Evolutionary conservation across 768 basidiomycete genomes (phyloP).

Genomic region (Leucosporidium creatinivorum): DNA sequence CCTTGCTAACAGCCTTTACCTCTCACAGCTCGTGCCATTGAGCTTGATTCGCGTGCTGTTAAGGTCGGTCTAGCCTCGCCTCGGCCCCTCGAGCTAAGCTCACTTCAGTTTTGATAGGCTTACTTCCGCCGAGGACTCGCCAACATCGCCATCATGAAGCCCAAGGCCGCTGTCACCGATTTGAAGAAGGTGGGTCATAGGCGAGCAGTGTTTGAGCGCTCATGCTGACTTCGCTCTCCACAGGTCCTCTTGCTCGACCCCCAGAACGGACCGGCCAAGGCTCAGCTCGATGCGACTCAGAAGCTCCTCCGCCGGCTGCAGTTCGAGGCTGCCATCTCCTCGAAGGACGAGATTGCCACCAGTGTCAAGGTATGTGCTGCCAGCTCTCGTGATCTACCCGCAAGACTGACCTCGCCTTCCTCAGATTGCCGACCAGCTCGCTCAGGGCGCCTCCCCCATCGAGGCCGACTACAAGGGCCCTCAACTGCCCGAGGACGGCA

Average conservation of each 20-base stretch:
- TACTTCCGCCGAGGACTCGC: slow-evolving; percentile 71
- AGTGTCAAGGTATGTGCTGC: slow-evolving; percentile 57
- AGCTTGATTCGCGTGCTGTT: slow-evolving; percentile 77
- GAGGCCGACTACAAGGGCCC: slow-evolving; percentile 72
- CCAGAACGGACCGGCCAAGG: slow-evolving; percentile 67
- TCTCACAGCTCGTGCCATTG: slow-evolving; percentile 67
- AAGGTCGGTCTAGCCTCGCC: slow-evolving; percentile 48
- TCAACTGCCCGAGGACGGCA: slow-evolving; percentile 48
- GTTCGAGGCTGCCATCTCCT: slow-evolving; percentile 54
- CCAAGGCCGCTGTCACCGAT: slow-evolving; percentile 75
- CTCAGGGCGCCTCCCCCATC: slow-evolving; percentile 46
- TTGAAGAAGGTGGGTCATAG: slow-evolving; percentile 74
- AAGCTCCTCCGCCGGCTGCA: slow-evolving; percentile 69
- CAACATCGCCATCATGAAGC: slow-evolving; percentile 79
- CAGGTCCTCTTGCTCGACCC: slow-evolving; percentile 70
- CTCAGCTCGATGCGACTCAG: slow-evolving; percentile 77
- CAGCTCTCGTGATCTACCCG: not conserved
- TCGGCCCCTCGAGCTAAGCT: too few species aligned
- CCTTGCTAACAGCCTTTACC: not conserved
- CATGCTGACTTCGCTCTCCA: slow-evolving; percentile 69
- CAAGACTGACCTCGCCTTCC: not conserved
- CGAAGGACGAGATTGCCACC: slow-evolving; percentile 82
- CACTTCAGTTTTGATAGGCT: slow-evolving; percentile 50
- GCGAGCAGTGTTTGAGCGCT: too few species aligned
- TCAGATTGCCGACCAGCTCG: slow-evolving; percentile 29